phyloP scores from a whole-genome alignment of 169 alveolate species.

The Besnoitia besnoiti region DNA sequence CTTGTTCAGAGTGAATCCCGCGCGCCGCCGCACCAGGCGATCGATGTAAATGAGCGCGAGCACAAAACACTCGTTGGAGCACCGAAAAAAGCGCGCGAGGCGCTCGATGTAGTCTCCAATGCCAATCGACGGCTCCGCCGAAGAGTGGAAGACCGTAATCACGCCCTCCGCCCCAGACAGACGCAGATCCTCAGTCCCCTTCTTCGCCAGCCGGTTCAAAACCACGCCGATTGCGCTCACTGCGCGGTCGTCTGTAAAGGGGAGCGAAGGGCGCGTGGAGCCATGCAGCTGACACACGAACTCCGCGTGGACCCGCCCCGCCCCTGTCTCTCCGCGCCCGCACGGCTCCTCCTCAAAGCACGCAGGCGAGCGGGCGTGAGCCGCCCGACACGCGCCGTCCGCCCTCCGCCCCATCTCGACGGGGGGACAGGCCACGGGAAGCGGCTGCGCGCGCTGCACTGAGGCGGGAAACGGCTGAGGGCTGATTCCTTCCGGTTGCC shows the following conservation, averaged over 20 bases:
- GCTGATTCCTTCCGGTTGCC: no score
- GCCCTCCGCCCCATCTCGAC: no score
- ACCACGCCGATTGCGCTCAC: background rate
- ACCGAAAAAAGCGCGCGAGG: slow-evolving; percentile 3
- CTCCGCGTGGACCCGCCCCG: no score
- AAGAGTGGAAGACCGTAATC: slow-evolving; percentile 1
- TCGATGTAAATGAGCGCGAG: slow-evolving; percentile 21
- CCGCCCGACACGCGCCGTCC: no score
- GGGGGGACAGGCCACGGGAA: no score
- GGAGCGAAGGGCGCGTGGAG: background rate
- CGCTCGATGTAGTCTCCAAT: background rate
- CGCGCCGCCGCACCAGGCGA: background rate
- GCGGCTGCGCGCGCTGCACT: no score
- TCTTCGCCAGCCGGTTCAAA: background rate
- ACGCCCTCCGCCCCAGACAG: background rate
- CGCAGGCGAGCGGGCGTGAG: no score
- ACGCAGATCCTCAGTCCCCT: background rate
- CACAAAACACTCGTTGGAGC: background rate
- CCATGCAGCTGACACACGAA: no score
- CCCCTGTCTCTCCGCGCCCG: no score
- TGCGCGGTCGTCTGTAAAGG: background rate
- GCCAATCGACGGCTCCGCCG: background rate
- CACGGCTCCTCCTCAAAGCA: no score
- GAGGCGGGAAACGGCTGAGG: no score
- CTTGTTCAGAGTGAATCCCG: slow-evolving; percentile 63